Percentiles rank a stretch among this genome's conserved stretches.
Conservation (phyloP, 495 filamentous ascomycete genomes). For the Zalerion maritima region DNA sequence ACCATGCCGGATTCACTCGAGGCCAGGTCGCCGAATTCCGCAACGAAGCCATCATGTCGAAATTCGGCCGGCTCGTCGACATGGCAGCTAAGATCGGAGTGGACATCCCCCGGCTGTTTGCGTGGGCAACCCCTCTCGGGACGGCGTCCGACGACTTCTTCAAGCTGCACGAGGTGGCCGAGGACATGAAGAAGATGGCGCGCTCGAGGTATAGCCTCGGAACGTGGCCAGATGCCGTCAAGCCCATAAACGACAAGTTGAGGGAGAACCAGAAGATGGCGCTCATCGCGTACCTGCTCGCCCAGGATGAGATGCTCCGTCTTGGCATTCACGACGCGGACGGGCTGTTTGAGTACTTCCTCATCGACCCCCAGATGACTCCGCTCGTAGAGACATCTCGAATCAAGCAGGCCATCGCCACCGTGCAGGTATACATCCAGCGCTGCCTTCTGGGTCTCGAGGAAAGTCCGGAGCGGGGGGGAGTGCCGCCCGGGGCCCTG, state of each 20-base stretch:
- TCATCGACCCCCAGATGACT: slow-evolving; percentile 24
- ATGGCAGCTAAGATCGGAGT: too few species aligned
- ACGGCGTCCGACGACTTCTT: too few species aligned
- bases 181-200: neutral
- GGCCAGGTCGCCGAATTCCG: too few species aligned
- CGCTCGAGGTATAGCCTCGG: neutral
- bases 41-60: too few species aligned
- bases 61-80: too few species aligned
- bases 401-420: slow-evolving; percentile 24
- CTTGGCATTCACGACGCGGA: slow-evolving; percentile 10
- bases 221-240: slow-evolving; percentile 6
- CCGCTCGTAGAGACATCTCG: slow-evolving; percentile 16
- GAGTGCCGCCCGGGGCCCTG: slow-evolving; percentile 2
- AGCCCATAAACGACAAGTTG: slow-evolving; percentile 7
- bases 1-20: too few species aligned
- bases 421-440: slow-evolving; percentile 22
- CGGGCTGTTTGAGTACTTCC: slow-evolving; percentile 20
- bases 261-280: slow-evolving; percentile 9
- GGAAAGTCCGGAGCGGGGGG: slow-evolving; percentile 2
- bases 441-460: slow-evolving; percentile 25
- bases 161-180: neutral
- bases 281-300: slow-evolving; percentile 11
- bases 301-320: neutral
- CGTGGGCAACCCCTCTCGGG: too few species aligned
- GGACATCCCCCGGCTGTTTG: too few species aligned